phyloP scores from a whole-genome alignment of 805 yeast genomes.

The Suhomyces sp. region DNA sequence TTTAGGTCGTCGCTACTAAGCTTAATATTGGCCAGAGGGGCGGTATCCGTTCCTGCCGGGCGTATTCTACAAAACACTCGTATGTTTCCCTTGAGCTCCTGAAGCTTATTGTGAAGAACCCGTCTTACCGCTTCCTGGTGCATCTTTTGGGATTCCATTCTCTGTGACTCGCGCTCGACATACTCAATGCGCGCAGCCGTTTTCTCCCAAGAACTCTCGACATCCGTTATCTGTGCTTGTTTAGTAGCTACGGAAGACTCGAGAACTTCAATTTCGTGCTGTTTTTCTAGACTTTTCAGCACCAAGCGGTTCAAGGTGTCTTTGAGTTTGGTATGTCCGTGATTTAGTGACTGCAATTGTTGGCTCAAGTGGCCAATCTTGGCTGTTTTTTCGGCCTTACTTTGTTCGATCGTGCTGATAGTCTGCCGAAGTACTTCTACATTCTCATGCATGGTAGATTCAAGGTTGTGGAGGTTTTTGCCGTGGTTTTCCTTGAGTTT shows the following conservation, averaged over 20 bases:
- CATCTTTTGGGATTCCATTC: conserved; percentile 32
- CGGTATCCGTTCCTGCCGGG: conserved; percentile 10
- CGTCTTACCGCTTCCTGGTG: conserved; percentile 59
- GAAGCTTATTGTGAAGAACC: conserved; percentile 66
- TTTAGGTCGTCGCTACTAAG: conserved; percentile 26
- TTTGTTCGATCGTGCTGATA: conserved; percentile 7
- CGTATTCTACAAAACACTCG: conserved; percentile 86
- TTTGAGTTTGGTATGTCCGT: conserved; percentile 1
- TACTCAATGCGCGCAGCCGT: conserved; percentile 8
- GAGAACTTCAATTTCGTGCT: conserved; percentile 15
- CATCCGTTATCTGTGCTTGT: conserved; percentile 7
- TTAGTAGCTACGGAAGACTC: conserved; percentile 9
- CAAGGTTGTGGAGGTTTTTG: conserved; percentile 14
- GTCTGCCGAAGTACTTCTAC: conserved; percentile 11
- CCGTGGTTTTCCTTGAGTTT: conserved; percentile 25
- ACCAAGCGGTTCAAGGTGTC: conserved; percentile 1
- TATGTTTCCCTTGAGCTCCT: conserved; percentile 88
- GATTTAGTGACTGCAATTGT: conserved; percentile 1
- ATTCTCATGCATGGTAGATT: conserved; percentile 15
- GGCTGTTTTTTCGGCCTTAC: conserved; percentile 1
- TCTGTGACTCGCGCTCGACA: conserved; percentile 2
- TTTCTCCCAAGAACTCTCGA: conserved; percentile 6
- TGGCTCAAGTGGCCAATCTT: conserved; percentile 9
- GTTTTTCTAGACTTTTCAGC: conserved; percentile 9
- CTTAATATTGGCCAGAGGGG: conserved; percentile 12